Conservation (phyloP, 345 rosid species). For the Euphorbia pulcherrima region DNA sequence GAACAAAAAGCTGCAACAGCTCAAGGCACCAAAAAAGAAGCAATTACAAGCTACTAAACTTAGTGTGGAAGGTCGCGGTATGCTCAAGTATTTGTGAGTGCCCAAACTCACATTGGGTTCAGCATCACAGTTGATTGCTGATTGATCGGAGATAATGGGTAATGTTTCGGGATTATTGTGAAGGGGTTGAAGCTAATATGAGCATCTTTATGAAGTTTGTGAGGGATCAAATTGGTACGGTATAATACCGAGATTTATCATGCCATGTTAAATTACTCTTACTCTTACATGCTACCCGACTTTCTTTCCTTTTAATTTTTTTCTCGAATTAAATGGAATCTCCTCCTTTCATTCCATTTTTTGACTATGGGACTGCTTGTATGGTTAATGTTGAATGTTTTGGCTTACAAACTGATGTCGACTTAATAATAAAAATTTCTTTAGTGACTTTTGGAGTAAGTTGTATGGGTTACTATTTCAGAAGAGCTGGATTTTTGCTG, state of each 20-base stretch:
- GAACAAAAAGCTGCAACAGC: constrained; percentile 94
- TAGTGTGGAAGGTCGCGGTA: constrained; percentile 96
- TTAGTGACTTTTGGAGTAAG: too few relatives aligned
- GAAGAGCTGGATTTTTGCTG: too few relatives aligned
- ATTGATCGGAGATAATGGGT: neutral
- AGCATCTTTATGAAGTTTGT: neutral
- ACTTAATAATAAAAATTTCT: too few relatives aligned
- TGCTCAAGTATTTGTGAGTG: constrained; percentile 76
- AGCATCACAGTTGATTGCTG: neutral
- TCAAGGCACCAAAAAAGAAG: constrained; percentile 93
- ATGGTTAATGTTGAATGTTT: too few relatives aligned
- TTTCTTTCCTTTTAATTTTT: too few relatives aligned
- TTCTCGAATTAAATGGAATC: too few relatives aligned
- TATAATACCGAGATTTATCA: neutral
- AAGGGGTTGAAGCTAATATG: neutral
- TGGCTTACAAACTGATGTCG: too few relatives aligned
- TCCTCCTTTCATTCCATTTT: too few relatives aligned
- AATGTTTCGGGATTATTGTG: neutral
- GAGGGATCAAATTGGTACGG: neutral
- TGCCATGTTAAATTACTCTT: neutral
- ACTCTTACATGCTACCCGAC: too few relatives aligned
- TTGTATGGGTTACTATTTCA: too few relatives aligned
- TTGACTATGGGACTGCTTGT: too few relatives aligned
- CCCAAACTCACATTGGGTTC: neutral
- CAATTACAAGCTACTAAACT: constrained; percentile 82